Evolutionary conservation across 179 eudicot genomes (phyloP).

Genomic region (Nepenthes alata): DNA sequence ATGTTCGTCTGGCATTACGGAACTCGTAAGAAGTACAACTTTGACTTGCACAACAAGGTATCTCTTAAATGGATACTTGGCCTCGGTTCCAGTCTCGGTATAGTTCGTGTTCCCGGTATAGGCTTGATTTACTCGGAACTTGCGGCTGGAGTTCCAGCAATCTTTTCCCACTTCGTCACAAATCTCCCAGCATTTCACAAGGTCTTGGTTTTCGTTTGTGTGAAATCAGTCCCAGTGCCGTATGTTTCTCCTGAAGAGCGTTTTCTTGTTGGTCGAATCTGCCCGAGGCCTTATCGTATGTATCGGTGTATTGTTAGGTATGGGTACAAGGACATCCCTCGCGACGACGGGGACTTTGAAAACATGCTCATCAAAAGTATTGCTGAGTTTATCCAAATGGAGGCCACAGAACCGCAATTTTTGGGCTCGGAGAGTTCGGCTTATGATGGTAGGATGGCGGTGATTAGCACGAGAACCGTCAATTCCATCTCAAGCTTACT

Average conservation of each 20-base stretch:
- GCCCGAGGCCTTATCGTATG: conserved; percentile 5
- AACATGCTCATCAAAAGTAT: conserved; percentile 7
- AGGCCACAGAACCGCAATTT: neutral
- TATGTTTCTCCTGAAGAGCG: conserved; percentile 7
- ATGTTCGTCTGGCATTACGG: conserved; percentile 13
- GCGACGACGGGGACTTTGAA: conserved; percentile 6
- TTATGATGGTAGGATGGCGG: neutral
- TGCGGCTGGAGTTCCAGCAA: conserved; percentile 5
- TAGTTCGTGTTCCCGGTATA: conserved; percentile 8
- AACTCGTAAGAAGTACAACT: conserved; percentile 6
- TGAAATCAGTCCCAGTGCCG: conserved; percentile 9
- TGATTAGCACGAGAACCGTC: neutral
- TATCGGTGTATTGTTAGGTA: conserved; percentile 8
- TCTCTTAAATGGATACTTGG: conserved; percentile 8
- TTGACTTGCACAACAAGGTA: conserved; percentile 7
- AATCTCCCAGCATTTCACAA: conserved; percentile 9
- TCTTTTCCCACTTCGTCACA: conserved; percentile 5
- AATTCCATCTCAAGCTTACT: neutral
- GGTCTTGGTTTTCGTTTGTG: conserved; percentile 7
- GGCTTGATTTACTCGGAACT: conserved; percentile 9
- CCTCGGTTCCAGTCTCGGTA: conserved; percentile 5
- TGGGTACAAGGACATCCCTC: conserved; percentile 4
- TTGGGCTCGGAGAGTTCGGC: neutral
- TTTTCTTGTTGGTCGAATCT: conserved; percentile 4
- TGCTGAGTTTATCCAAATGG: conserved; percentile 6